Conservation (phyloP, 768 basidiomycete species). For the Boletus pseudopeckii region DNA sequence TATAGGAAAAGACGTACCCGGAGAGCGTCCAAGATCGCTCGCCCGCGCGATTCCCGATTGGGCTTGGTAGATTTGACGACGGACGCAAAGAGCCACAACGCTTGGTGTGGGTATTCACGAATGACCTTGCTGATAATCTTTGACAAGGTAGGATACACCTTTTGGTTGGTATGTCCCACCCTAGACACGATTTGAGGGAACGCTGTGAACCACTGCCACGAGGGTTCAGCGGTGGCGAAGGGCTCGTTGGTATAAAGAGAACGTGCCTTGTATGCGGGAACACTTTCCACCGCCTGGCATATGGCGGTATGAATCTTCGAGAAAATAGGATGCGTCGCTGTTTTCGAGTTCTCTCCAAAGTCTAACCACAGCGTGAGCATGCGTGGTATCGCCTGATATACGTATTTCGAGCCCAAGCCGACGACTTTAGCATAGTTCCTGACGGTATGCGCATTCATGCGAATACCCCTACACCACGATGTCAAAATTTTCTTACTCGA, state of each 20-base stretch:
- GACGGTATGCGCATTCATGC: slow-evolving; percentile 65
- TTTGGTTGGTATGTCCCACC: slow-evolving; percentile 68
- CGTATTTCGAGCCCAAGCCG: slow-evolving; percentile 84
- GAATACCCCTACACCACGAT: slow-evolving; percentile 44
- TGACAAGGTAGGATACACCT: slow-evolving; percentile 58
- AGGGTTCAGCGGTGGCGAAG: slow-evolving; percentile 7
- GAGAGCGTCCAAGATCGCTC: slow-evolving; percentile 52
- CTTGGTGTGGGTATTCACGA: slow-evolving; percentile 83
- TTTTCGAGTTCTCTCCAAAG: slow-evolving; percentile 55
- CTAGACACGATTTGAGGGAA: slow-evolving; percentile 97
- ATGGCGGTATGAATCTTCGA: slow-evolving; percentile 57
- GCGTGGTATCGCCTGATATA: slow-evolving; percentile 93
- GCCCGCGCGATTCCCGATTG: slow-evolving; percentile 59
- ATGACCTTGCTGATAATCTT: slow-evolving; percentile 71
- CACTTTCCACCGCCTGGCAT: slow-evolving; percentile 48
- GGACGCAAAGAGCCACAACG: slow-evolving; percentile 88
- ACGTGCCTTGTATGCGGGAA: slow-evolving; percentile 78
- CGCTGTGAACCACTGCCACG: slow-evolving; percentile 83
- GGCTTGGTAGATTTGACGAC: slow-evolving; percentile 80
- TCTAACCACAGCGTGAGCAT: slow-evolving; percentile 95
- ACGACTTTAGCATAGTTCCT: slow-evolving; percentile 69
- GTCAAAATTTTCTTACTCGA: not conserved
- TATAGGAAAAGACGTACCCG: slow-evolving; percentile 40
- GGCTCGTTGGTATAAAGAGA: not conserved
- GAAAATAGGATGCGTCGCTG: slow-evolving; percentile 38